phyloP scores from a whole-genome alignment of 345 rosid species.

The Syzygium aqueum region DNA sequence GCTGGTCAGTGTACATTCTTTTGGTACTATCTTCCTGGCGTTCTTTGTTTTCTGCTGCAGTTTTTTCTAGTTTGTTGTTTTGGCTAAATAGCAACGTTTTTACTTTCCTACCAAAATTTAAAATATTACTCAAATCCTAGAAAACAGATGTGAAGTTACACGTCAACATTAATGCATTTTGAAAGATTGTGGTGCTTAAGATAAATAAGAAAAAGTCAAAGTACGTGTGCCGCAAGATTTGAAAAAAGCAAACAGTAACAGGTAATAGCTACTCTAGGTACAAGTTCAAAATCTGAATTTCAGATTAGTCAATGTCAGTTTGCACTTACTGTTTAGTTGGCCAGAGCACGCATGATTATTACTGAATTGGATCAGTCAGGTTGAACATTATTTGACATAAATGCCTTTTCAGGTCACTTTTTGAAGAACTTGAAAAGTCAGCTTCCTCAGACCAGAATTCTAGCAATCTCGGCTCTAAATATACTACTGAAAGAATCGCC shows the following conservation, averaged over 20 bases:
- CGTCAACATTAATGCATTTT: not conserved
- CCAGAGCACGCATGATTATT: not conserved
- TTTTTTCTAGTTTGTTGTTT: not conserved
- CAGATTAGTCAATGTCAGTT: not conserved
- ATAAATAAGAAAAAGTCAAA: not conserved
- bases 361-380: not conserved
- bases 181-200: not conserved
- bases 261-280: not conserved
- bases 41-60: not conserved
- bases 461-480: conserved; percentile 93
- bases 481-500: conserved; percentile 91
- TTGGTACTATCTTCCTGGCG: not conserved
- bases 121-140: not conserved
- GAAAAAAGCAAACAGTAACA: not conserved
- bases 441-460: conserved; percentile 98
- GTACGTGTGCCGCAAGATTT: not conserved
- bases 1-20: conserved; percentile 42
- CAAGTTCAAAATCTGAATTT: not conserved
- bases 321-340: not conserved
- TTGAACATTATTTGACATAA: not conserved
- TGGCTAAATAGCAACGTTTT: not conserved
- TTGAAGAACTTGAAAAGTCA: conserved; percentile 90
- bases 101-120: not conserved
- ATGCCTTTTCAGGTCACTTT: conserved; percentile 71
- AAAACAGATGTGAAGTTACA: not conserved